Evolutionary conservation across 2,329 filamentous ascomycete genomes (phyloP).

Genomic region (Fusarium xylarioides): DNA sequence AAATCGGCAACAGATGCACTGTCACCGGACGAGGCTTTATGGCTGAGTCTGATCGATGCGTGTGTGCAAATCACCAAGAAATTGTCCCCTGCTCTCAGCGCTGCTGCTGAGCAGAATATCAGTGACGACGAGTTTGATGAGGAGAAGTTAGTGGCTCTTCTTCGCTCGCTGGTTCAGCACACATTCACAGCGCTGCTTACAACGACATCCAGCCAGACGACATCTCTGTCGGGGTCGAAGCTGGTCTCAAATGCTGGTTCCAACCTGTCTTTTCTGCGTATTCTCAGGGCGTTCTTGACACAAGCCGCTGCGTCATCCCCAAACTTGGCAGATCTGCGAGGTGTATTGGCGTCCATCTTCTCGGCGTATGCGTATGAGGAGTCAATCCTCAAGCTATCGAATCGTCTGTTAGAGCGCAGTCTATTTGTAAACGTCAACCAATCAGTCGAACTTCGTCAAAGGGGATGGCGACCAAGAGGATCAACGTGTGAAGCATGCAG

Average conservation of each 20-base stretch:
- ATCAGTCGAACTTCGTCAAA: constrained; percentile 77
- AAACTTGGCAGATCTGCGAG: constrained; percentile 84
- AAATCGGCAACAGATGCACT: constrained; percentile 54
- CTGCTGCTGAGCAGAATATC: constrained; percentile 41
- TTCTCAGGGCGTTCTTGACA: constrained; percentile 87
- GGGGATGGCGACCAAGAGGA: constrained; percentile 87
- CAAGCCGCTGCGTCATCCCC: constrained; percentile 84
- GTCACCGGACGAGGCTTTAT: constrained; percentile 64
- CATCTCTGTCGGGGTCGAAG: constrained; percentile 46
- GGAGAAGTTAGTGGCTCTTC: constrained; percentile 69
- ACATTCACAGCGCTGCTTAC: constrained; percentile 88
- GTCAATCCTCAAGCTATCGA: constrained; percentile 85
- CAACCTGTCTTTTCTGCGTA: constrained; percentile 84
- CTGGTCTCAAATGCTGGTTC: constrained; percentile 52
- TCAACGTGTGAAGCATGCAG: constrained; percentile 90
- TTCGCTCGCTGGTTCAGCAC: constrained; percentile 86
- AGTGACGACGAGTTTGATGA: constrained; percentile 56
- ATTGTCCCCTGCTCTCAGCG: constrained; percentile 65
- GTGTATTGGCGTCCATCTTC: constrained; percentile 88
- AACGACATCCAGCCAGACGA: constrained; percentile 68
- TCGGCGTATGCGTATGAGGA: constrained; percentile 96
- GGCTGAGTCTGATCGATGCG: constrained; percentile 69
- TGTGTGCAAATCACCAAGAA: constrained; percentile 71
- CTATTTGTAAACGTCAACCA: constrained; percentile 84
- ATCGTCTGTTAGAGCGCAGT: constrained; percentile 86